Evolutionary conservation across 2,329 filamentous ascomycete species (phyloP).

Genomic region (Aspergillus intermedius): DNA sequence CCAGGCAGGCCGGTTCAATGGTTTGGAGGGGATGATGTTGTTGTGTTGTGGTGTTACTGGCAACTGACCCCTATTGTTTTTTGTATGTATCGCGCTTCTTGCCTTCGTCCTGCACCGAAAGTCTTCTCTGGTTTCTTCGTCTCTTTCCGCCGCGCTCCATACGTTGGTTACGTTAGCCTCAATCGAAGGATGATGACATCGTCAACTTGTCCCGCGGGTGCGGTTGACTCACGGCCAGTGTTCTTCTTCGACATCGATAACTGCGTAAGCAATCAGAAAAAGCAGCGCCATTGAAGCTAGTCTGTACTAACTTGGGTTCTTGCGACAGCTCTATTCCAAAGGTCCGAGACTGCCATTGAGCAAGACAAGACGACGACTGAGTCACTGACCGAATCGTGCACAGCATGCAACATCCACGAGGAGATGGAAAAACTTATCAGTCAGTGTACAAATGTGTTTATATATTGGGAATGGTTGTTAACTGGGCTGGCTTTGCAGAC

Average conservation of each 20-base stretch:
- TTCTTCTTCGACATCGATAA: conserved; percentile 96
- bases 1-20: not conserved
- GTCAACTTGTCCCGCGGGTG: conserved; percentile 8
- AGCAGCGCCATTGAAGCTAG: not conserved
- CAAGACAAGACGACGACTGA: conserved; percentile 4
- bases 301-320: conserved; percentile 8
- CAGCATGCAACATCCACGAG: conserved; percentile 74
- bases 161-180: conserved; percentile 1
- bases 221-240: conserved; percentile 44
- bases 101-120: not conserved
- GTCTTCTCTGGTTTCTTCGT: not conserved
- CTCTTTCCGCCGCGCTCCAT: conserved; percentile 1
- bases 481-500: conserved; percentile 33
- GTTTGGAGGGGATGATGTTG: not conserved
- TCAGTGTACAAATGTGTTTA: conserved; percentile 14
- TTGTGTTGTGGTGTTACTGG: not conserved
- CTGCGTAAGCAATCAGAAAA: conserved; percentile 52
- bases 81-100: not conserved
- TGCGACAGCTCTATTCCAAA: conserved; percentile 66
- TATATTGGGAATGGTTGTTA: not conserved
- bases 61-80: not conserved
- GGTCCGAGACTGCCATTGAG: conserved; percentile 46
- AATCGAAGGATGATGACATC: conserved; percentile 17
- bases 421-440: conserved; percentile 79
- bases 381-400: conserved; percentile 4